Conservation (phyloP, 192 early-diverging fungal species). For the Coemansia sp. region DNA sequence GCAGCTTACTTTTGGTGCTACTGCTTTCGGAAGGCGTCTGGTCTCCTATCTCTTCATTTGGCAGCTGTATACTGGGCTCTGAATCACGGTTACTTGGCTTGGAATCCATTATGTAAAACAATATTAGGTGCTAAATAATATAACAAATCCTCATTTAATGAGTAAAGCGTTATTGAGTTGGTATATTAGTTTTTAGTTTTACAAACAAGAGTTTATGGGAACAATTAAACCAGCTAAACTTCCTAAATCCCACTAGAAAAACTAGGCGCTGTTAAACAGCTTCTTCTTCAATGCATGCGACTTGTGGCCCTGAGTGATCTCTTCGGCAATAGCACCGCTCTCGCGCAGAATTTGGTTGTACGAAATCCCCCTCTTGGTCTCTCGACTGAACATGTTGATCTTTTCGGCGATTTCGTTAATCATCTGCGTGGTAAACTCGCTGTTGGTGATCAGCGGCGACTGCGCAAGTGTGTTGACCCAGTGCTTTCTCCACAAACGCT, state of each 20-base stretch:
- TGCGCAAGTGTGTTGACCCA: conserved; percentile 96
- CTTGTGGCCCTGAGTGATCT: conserved; percentile 42
- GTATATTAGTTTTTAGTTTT: not conserved
- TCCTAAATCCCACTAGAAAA: not conserved
- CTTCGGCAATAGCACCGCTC: conserved; percentile 45
- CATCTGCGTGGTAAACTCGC: conserved; percentile 47
- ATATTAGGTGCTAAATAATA: no score
- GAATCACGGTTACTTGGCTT: no score
- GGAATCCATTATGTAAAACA: no score
- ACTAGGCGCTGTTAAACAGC: conserved; percentile 25
- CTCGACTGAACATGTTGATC: conserved; percentile 28
- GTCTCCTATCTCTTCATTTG: no score
- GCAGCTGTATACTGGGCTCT: no score
- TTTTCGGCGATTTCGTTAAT: conserved; percentile 43
- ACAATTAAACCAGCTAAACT: not conserved
- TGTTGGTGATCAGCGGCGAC: conserved; percentile 81
- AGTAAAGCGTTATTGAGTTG: not conserved
- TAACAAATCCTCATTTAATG: no score
- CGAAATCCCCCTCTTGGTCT: conserved; percentile 31
- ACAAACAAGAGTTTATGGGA: not conserved
- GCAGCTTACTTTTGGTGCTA: no score
- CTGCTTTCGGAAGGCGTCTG: no score
- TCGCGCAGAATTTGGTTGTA: conserved; percentile 35
- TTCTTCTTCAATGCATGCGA: conserved; percentile 42
- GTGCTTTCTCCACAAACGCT: conserved; percentile 96